These are phyloP conservation scores for Herpetomonas samuelpessoai DNA, from an alignment of 208 protist species.

Conservation along the genomic window DNA sequence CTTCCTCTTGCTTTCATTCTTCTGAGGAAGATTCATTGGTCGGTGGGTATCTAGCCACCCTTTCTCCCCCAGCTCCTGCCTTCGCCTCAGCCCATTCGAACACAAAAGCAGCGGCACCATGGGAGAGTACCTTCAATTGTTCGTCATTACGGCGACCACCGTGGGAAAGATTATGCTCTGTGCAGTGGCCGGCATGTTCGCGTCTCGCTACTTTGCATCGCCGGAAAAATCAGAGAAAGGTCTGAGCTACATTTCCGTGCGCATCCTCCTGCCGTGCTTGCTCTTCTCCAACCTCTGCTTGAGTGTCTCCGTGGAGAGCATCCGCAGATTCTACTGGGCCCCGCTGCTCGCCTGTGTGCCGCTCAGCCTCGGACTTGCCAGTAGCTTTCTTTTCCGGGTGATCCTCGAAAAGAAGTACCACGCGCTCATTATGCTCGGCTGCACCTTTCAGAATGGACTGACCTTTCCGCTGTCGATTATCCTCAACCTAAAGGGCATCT, in stretches of 20 bases:
- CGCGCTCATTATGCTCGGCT: constrained; percentile 44
- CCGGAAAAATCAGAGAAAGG: constrained; percentile 38
- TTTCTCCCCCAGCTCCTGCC: background rate
- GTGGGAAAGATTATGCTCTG: constrained; percentile 65
- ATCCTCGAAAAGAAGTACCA: constrained; percentile 44
- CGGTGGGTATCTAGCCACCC: too few species aligned
- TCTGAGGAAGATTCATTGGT: too few species aligned
- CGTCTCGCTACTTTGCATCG: constrained; percentile 37
- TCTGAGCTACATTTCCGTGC: constrained; percentile 53
- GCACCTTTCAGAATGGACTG: constrained; percentile 73
- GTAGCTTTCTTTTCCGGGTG: constrained; percentile 18
- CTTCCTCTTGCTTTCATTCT: too few species aligned
- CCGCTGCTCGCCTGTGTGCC: constrained; percentile 45
- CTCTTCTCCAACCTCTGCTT: constrained; percentile 65
- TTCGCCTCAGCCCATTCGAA: constrained; percentile 4
- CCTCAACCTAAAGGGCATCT: constrained; percentile 59
- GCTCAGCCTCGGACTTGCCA: constrained; percentile 29
- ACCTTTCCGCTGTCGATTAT: constrained; percentile 55
- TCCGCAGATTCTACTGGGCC: constrained; percentile 59
- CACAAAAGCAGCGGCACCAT: constrained; percentile 16
- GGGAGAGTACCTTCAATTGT: constrained; percentile 31
- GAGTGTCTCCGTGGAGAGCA: constrained; percentile 48
- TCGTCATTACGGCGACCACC: constrained; percentile 50
- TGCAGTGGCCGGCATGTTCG: constrained; percentile 41
- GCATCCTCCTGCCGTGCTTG: constrained; percentile 68